Conservation (phyloP, 768 basidiomycete species). For the Rubroboletus satanas region DNA sequence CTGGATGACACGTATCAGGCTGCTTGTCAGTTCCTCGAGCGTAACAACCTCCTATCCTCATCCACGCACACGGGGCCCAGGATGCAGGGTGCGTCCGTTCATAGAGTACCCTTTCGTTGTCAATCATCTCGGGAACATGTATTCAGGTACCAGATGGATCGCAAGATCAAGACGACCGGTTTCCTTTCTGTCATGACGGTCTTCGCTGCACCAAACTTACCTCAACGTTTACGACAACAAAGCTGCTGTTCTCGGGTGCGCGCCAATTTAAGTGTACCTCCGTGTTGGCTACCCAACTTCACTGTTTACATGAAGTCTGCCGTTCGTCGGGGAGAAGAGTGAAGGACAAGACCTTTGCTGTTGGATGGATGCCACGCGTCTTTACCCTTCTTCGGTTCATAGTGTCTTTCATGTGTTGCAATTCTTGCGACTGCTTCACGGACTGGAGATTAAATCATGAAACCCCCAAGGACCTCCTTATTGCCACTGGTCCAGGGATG, state of each 20-base stretch:
- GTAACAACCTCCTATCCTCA: conserved; percentile 96
- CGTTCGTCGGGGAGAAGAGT: conserved; percentile 99
- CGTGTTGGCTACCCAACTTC: conserved; percentile 97
- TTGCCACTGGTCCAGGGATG: too few species aligned
- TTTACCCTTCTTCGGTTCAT: conserved; percentile 91
- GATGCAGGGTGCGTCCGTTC: conserved; percentile 77
- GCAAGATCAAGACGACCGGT: conserved; percentile 95
- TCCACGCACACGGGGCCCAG: conserved; percentile 97
- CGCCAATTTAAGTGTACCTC: conserved; percentile 96
- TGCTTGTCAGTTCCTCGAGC: conserved; percentile 94
- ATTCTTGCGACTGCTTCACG: too few species aligned
- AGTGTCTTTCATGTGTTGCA: background rate
- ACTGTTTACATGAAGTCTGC: conserved; percentile 99
- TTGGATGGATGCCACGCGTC: conserved; percentile 93
- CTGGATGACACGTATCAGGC: conserved; percentile 73
- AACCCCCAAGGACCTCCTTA: too few species aligned
- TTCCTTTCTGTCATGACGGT: conserved; percentile 99
- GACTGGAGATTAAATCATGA: too few species aligned
- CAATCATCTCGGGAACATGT: background rate
- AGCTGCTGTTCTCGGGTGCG: conserved; percentile 97
- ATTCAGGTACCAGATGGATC: conserved; percentile 91
- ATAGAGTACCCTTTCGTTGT: background rate
- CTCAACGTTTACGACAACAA: conserved; percentile 99
- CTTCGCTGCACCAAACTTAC: conserved; percentile 95
- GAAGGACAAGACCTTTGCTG: conserved; percentile 98